These are phyloP conservation scores for Sinapis alba DNA, from an alignment of 441 rosid genomes.

Conservation along the genomic window DNA sequence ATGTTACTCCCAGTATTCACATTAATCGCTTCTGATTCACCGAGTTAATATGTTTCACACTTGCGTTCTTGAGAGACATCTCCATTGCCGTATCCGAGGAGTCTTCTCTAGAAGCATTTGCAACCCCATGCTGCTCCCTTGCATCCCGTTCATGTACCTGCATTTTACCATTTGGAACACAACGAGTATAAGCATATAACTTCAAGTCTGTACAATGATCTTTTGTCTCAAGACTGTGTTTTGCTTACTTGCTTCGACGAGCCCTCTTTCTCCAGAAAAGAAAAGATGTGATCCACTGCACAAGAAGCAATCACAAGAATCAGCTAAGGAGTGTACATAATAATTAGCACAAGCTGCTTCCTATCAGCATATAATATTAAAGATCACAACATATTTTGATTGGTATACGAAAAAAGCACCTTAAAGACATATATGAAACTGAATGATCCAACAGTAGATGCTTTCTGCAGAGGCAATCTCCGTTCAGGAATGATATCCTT, in stretches of 20 bases:
- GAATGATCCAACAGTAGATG: slow-evolving; percentile 51
- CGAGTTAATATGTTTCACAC: slow-evolving; percentile 44
- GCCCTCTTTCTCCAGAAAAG: slow-evolving; percentile 85
- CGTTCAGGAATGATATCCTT: slow-evolving; percentile 74
- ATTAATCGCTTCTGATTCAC: slow-evolving; percentile 23
- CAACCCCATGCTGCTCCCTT: slow-evolving; percentile 70
- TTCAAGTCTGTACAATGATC: not conserved
- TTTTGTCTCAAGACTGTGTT: not conserved
- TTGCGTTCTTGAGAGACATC: slow-evolving; percentile 82
- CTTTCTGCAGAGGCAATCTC: slow-evolving; percentile 52
- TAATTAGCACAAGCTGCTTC: slow-evolving; percentile 10
- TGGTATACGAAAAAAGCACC: slow-evolving; percentile 47
- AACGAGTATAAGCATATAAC: not conserved
- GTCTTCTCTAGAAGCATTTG: slow-evolving; percentile 77
- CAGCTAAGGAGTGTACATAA: not conserved
- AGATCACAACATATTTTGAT: not conserved
- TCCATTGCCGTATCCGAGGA: slow-evolving; percentile 71
- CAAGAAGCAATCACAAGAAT: slow-evolving; percentile 4
- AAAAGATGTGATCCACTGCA: slow-evolving; percentile 78
- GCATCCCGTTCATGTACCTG: slow-evolving; percentile 69
- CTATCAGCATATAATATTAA: not conserved
- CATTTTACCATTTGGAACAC: slow-evolving; percentile 23
- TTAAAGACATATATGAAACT: slow-evolving; percentile 68
- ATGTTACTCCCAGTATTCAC: slow-evolving; percentile 25
- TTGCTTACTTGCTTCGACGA: slow-evolving; percentile 82